These are phyloP conservation scores for Adansonia gregorii DNA, from an alignment of 441 rosid genomes.

Conservation along the genomic window DNA sequence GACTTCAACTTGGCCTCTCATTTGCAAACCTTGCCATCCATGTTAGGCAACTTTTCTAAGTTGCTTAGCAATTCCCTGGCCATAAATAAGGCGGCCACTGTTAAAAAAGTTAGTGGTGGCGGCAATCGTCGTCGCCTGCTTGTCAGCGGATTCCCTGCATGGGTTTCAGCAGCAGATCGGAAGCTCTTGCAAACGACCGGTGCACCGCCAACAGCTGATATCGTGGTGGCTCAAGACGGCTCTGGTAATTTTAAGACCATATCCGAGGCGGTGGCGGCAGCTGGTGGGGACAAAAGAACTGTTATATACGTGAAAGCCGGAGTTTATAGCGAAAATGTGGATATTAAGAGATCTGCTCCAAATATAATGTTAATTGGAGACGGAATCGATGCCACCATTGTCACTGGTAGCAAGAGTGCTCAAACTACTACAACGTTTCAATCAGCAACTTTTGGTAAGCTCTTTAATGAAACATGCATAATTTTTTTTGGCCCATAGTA, in stretches of 20 bases:
- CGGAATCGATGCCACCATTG: slow-evolving; percentile 59
- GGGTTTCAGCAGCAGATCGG: slow-evolving; percentile 52
- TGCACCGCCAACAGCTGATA: slow-evolving; percentile 37
- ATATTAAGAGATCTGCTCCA: slow-evolving; percentile 38
- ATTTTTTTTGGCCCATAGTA: background rate
- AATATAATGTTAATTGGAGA: slow-evolving; percentile 62
- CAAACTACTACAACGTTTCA: slow-evolving; percentile 57
- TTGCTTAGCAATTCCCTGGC: slow-evolving; percentile 78
- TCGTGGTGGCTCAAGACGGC: slow-evolving; percentile 69
- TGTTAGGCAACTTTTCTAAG: slow-evolving; percentile 52
- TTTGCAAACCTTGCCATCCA: slow-evolving; percentile 41
- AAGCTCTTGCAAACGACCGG: slow-evolving; percentile 45
- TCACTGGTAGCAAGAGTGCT: slow-evolving; percentile 51
- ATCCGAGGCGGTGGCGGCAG: slow-evolving; percentile 53
- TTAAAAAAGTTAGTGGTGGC: slow-evolving; percentile 7
- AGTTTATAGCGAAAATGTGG: slow-evolving; percentile 52
- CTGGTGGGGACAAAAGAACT: slow-evolving; percentile 44
- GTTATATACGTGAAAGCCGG: slow-evolving; percentile 63
- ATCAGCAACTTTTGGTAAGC: slow-evolving; percentile 65
- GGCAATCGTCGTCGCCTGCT: slow-evolving; percentile 51
- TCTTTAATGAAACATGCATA: background rate
- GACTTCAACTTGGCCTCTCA: slow-evolving; percentile 52
- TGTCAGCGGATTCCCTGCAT: slow-evolving; percentile 48
- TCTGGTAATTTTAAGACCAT: slow-evolving; percentile 57
- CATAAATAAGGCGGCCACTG: slow-evolving; percentile 44